These are phyloP conservation scores for Calycina herbarum DNA, from an alignment of 2,329 filamentous ascomycete genomes.

Conservation along the genomic window DNA sequence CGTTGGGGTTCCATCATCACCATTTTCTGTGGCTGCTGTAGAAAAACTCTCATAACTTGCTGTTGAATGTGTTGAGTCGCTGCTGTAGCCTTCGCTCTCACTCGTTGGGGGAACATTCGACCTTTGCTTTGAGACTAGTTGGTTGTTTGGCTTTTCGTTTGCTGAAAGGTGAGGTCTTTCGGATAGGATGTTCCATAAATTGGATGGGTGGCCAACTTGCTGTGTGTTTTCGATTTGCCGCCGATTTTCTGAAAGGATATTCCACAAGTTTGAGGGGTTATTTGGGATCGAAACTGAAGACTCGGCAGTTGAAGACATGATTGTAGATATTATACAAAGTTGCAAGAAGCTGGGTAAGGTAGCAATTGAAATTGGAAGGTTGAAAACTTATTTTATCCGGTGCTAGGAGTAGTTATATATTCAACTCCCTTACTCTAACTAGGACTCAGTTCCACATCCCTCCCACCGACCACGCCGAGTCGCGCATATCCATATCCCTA, in stretches of 20 bases:
- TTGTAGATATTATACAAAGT: neutral
- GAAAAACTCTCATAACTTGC: slow-evolving; percentile 3
- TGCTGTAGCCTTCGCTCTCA: neutral
- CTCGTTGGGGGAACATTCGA: neutral
- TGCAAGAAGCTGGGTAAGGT: neutral
- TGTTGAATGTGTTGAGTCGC: neutral
- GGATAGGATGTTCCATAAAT: no score
- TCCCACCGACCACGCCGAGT: no score
- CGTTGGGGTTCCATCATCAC: neutral
- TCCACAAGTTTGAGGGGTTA: slow-evolving; percentile 7
- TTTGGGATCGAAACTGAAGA: neutral
- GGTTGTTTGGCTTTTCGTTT: no score
- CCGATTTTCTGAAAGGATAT: neutral
- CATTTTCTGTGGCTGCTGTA: neutral
- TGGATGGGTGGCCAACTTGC: neutral
- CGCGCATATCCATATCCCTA: no score
- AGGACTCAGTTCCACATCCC: no score
- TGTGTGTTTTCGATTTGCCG: no score
- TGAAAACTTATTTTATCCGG: no score
- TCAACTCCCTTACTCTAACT: no score
- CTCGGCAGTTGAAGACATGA: neutral
- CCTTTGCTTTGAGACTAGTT: neutral
- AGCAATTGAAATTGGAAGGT: no score
- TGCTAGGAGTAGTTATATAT: no score
- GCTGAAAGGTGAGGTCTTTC: no score